Conservation (phyloP, 306 rosid species). For the Abrus pulchellus region DNA sequence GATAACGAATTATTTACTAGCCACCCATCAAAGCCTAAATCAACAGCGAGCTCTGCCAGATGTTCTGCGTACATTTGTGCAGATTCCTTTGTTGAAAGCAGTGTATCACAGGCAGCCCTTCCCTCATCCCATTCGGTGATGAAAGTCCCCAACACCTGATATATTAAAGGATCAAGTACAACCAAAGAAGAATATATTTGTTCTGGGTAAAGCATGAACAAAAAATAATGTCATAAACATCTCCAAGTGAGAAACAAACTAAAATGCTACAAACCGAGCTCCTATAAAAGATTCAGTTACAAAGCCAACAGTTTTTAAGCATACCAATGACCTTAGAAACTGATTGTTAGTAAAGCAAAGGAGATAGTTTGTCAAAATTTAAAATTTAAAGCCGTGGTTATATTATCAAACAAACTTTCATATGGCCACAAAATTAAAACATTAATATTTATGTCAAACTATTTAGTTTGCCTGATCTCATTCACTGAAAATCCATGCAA, state of each 20-base stretch:
- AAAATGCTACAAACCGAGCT: conserved; percentile 11
- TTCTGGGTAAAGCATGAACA: conserved; percentile 31
- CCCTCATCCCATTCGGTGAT: conserved; percentile 89
- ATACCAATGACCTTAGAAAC: too few species aligned
- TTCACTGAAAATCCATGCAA: neutral
- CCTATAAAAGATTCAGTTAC: neutral
- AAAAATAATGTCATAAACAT: conserved; percentile 12
- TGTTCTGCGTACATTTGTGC: conserved; percentile 86
- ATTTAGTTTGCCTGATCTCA: neutral
- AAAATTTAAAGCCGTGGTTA: too few species aligned
- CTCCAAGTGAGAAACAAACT: conserved; percentile 35
- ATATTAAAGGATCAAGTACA: conserved; percentile 34
- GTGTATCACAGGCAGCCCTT: conserved; percentile 56
- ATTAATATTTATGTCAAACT: conserved; percentile 6
- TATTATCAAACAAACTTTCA: neutral
- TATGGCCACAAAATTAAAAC: neutral
- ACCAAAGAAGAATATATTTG: conserved; percentile 9
- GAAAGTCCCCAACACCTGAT: conserved; percentile 94
- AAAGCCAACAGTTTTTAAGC: too few species aligned
- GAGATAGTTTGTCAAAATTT: neutral
- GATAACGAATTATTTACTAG: conserved; percentile 66
- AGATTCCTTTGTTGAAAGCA: conserved; percentile 77
- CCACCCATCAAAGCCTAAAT: conserved; percentile 96
- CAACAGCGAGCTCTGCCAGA: conserved; percentile 78
- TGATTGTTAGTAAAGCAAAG: neutral